These are phyloP conservation scores for Neonectria coccinea DNA, from an alignment of 2,329 filamentous ascomycete species.

Conservation along the genomic window DNA sequence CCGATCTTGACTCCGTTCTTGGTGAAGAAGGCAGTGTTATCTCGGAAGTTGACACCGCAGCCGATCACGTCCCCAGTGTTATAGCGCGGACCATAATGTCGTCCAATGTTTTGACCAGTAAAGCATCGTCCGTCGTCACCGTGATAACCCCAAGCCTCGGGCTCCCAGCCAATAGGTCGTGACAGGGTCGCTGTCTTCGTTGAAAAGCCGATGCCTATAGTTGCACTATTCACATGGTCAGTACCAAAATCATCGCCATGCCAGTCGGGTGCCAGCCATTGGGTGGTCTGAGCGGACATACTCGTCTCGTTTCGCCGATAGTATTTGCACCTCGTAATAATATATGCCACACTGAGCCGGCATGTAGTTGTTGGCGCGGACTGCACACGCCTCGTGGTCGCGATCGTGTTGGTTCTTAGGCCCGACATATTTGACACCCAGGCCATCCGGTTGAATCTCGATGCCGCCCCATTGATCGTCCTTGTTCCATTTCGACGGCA, in stretches of 20 bases:
- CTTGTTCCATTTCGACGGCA: slow-evolving; percentile 87
- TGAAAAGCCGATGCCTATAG: slow-evolving; percentile 73
- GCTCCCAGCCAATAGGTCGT: slow-evolving; percentile 74
- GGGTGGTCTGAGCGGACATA: slow-evolving; percentile 52
- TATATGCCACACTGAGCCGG: slow-evolving; percentile 92
- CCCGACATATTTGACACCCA: slow-evolving; percentile 73
- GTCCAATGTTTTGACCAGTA: slow-evolving; percentile 66
- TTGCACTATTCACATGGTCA: slow-evolving; percentile 57
- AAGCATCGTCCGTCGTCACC: slow-evolving; percentile 75
- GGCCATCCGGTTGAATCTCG: slow-evolving; percentile 79
- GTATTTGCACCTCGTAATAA: slow-evolving; percentile 81
- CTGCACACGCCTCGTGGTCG: slow-evolving; percentile 81
- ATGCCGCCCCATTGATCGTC: slow-evolving; percentile 79
- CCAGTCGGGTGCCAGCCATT: neutral
- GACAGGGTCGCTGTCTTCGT: slow-evolving; percentile 64
- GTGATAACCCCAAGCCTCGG: slow-evolving; percentile 76
- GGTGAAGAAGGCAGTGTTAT: slow-evolving; percentile 75
- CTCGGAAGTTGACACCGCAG: slow-evolving; percentile 74
- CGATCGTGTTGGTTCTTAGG: slow-evolving; percentile 61
- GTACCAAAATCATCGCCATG: neutral
- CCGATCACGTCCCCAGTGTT: slow-evolving; percentile 70
- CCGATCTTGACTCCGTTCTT: slow-evolving; percentile 71
- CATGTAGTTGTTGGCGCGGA: slow-evolving; percentile 88
- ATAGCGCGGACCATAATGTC: slow-evolving; percentile 68
- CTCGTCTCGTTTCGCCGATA: slow-evolving; percentile 66